Conservation (phyloP, 441 rosid genomes). For the Brassica hybrid region DNA sequence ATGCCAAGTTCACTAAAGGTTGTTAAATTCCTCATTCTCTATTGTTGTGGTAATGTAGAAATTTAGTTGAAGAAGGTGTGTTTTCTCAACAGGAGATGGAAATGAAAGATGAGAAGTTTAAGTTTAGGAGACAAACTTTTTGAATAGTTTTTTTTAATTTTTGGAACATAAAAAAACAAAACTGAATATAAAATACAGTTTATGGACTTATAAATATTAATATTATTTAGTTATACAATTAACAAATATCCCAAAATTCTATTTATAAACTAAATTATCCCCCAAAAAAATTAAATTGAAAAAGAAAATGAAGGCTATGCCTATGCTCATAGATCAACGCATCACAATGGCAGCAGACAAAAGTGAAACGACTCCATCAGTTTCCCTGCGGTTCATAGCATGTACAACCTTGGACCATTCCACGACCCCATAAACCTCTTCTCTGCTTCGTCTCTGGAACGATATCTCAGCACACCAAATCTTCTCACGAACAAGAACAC, state of each 20-base stretch:
- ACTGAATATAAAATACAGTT: too few relatives aligned
- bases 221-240: too few relatives aligned
- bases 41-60: too few relatives aligned
- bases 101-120: constrained; percentile 64
- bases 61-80: too few relatives aligned
- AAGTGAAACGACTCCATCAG: not conserved
- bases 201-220: too few relatives aligned
- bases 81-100: constrained; percentile 32
- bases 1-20: too few relatives aligned
- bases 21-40: too few relatives aligned
- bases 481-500: not conserved
- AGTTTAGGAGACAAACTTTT: constrained; percentile 46
- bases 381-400: not conserved
- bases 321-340: not conserved
- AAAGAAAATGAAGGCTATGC: not conserved
- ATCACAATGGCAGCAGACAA: not conserved
- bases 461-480: constrained; percentile 7
- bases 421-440: not conserved
- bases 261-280: too few relatives aligned
- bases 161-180: too few relatives aligned
- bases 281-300: too few relatives aligned
- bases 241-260: too few relatives aligned
- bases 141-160: too few relatives aligned
- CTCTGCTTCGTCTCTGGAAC: not conserved
- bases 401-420: not conserved